Evolutionary conservation across 129 eudicot species (phyloP), one percentile per base, ranked within the genome.

Genomic region (Silybum marianum): DNA sequence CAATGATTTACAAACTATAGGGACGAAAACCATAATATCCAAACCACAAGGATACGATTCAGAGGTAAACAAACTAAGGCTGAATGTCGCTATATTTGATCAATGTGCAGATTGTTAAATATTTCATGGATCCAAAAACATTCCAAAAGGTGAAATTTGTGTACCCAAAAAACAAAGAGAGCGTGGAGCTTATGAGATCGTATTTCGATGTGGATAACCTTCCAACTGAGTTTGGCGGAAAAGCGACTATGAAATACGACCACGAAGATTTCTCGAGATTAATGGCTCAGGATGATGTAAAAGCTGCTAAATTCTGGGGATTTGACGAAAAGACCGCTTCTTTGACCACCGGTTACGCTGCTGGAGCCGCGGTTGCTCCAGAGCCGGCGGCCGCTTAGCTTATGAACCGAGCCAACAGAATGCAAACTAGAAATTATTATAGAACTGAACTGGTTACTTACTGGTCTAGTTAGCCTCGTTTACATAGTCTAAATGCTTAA

Each of bases 191-290:
- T 13, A 92, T 95, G 98, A 89, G 84, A 88, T 74, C 85, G 11
- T 89, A 81, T 48, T 95, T 95, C 69, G 97, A 95, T 83, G 75
- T 88, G 4, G 96, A 92, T 72, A 95, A 95, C 80, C 98, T 95
- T 67, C 97, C 98, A 5, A 88, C 84, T 40, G 98, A 92, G 82
- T 92, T 95, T 81, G 98, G 98, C 12, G 98, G 97, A 26, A 88
- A 92, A 32, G 87, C 90, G 11, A 90, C 96, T 54, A 75, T 95
- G 87, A 80, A 90, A 77, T 95, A 95, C 66, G 96, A 92, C 78
- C 98, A 92, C 66, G 94, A 95, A 83, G 97, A 95, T 78, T 92
- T 95, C 77, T 95, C 97, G 8, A 90, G 91, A 66, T 80, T 95
- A 88, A 95, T 92, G 98, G 94, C 87, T 4, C 84, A 89, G 71